Conservation (phyloP, 2,329 filamentous ascomycete genomes). For the Curvularia hawaiiensis region DNA sequence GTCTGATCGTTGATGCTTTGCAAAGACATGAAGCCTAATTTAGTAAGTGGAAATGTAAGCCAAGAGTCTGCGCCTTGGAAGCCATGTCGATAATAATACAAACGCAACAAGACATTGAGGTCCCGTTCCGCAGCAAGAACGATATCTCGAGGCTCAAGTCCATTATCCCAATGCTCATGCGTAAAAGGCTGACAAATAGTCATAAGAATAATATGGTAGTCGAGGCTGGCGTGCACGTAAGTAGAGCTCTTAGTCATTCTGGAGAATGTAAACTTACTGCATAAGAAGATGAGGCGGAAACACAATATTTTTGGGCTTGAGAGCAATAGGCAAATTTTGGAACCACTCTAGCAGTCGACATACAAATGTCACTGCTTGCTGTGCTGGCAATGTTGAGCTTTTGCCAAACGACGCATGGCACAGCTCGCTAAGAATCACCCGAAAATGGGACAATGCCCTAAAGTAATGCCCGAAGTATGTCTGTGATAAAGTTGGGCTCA, state of each 20-base stretch:
- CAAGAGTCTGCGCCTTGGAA: constrained; percentile 5
- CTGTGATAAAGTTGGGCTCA: constrained; percentile 1
- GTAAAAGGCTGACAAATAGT: constrained; percentile 1
- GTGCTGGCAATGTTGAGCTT: background rate
- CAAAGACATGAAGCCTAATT: background rate
- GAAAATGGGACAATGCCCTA: constrained; percentile 16
- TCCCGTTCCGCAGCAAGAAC: constrained; percentile 4
- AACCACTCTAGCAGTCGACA: constrained; percentile 3
- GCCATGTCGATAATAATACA: constrained; percentile 17
- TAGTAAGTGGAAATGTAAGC: background rate
- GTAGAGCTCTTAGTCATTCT: no score
- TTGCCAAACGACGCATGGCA: constrained; percentile 2
- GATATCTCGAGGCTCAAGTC: background rate
- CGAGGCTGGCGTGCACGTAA: no score
- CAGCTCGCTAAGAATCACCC: constrained; percentile 18
- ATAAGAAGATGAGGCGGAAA: background rate
- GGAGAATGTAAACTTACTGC: background rate
- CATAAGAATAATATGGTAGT: background rate
- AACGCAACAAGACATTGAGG: constrained; percentile 12
- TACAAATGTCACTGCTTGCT: constrained; percentile 1
- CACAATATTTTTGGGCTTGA: background rate
- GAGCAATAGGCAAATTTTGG: background rate
- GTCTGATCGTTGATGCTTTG: background rate
- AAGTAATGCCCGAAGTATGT: constrained; percentile 10
- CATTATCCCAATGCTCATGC: background rate